A percentile compares a stretch with the other conserved stretches of the same genome.
These are phyloP conservation scores for Beta lomatogona DNA, from an alignment of 179 eudicot genomes.

Conservation along the genomic window DNA sequence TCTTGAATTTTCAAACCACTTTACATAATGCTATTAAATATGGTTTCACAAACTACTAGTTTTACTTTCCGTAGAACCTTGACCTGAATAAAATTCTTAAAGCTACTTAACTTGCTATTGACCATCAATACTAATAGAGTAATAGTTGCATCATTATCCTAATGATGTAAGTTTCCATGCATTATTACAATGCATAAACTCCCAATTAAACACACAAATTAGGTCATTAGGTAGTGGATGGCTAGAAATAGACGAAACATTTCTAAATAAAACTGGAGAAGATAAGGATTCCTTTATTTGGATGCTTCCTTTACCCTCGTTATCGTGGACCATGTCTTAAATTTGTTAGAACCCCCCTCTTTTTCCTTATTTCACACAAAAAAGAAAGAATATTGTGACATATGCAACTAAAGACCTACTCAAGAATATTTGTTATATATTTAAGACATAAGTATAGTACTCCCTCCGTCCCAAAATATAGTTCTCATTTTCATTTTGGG, in stretches of 20 bases:
- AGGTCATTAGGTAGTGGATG: constrained; percentile 8
- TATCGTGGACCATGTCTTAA: constrained; percentile 24
- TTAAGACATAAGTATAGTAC: not conserved
- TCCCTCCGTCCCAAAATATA: too few species aligned
- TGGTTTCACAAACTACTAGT: too few species aligned
- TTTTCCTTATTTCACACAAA: not conserved
- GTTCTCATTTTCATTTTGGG: too few species aligned
- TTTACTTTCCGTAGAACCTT: too few species aligned
- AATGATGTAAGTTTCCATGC: too few species aligned
- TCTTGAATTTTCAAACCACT: too few species aligned
- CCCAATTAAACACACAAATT: constrained; percentile 8
- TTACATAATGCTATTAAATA: too few species aligned
- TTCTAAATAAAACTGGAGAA: constrained; percentile 4
- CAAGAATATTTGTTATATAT: constrained; percentile 14
- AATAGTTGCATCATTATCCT: too few species aligned
- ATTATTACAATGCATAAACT: not conserved
- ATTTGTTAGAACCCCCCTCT: not conserved
- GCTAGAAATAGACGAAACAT: not conserved
- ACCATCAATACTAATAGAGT: too few species aligned
- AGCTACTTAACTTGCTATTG: too few species aligned
- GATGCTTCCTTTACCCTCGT: constrained; percentile 14
- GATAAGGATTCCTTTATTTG: constrained; percentile 26
- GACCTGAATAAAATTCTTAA: too few species aligned
- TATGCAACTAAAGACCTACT: constrained; percentile 19
- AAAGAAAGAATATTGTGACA: constrained; percentile 21